phyloP scores from a whole-genome alignment of 2,329 filamentous ascomycete genomes.

The Arthrobotrys iridis region DNA sequence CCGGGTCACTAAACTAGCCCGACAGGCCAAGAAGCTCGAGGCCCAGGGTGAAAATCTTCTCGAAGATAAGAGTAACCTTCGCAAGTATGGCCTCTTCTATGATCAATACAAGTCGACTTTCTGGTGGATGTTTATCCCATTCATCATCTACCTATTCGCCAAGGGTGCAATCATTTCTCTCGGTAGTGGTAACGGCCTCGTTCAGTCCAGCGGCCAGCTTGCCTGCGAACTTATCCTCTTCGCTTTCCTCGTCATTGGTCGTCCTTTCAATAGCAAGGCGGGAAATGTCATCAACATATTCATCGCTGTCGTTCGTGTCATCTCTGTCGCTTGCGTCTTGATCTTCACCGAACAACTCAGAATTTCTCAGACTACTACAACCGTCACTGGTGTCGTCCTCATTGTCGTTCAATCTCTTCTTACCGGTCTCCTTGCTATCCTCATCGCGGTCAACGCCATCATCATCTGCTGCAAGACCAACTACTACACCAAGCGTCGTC shows the following conservation, averaged over 20 bases:
- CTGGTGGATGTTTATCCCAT: constrained; percentile 96
- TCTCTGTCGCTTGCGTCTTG: constrained; percentile 88
- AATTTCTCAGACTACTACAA: constrained; percentile 90
- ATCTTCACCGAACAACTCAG: constrained; percentile 94
- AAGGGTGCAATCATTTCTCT: constrained; percentile 87
- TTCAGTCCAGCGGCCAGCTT: constrained; percentile 81
- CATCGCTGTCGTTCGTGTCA: constrained; percentile 86
- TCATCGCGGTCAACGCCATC: constrained; percentile 89
- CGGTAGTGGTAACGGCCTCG: constrained; percentile 83
- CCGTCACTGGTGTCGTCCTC: constrained; percentile 75
- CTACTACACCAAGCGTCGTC: constrained; percentile 85
- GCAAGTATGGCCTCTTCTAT: constrained; percentile 97
- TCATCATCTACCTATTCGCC: constrained; percentile 87
- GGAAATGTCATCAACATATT: constrained; percentile 92
- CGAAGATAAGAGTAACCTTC: constrained; percentile 88
- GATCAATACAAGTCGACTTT: constrained; percentile 92
- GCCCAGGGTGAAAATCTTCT: constrained; percentile 77
- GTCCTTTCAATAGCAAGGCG: constrained; percentile 86
- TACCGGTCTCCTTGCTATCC: constrained; percentile 81
- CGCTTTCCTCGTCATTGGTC: constrained; percentile 79
- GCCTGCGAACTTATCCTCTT: constrained; percentile 84
- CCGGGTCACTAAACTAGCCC: constrained; percentile 81
- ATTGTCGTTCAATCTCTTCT: constrained; percentile 89
- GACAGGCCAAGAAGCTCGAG: constrained; percentile 76
- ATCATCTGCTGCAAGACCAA: constrained; percentile 85